These are phyloP conservation scores for Lanmaoa pseudosensibilis DNA, from an alignment of 768 basidiomycete species.

Conservation along the genomic window DNA sequence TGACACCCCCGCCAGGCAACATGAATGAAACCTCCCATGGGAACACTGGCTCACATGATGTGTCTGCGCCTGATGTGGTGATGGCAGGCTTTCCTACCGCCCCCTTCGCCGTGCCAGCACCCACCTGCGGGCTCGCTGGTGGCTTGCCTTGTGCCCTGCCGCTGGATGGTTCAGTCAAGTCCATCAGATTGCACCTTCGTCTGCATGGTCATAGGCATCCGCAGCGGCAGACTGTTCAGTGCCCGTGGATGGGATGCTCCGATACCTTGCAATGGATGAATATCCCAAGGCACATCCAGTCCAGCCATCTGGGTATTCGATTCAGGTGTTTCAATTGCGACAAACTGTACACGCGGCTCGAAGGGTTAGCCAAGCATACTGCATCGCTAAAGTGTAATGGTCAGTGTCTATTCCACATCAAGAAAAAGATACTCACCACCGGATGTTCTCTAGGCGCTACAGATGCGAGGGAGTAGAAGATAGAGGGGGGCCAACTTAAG, in stretches of 20 bases:
- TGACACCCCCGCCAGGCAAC: no score
- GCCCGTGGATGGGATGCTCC: slow-evolving; percentile 16
- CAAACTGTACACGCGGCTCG: slow-evolving; percentile 6
- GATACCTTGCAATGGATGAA: slow-evolving; percentile 14
- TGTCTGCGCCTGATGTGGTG: no score
- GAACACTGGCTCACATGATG: background rate
- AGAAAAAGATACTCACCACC: background rate
- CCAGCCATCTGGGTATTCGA: slow-evolving; percentile 13
- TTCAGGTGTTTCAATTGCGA: slow-evolving; percentile 6
- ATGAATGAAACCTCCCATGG: no score
- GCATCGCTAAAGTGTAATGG: slow-evolving; percentile 8
- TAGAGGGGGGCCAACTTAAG: background rate
- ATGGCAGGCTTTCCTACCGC: background rate
- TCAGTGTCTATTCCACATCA: background rate
- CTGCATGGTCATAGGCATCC: slow-evolving; percentile 14
- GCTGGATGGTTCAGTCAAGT: slow-evolving; percentile 1
- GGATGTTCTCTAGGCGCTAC: background rate
- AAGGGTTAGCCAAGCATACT: slow-evolving; percentile 2
- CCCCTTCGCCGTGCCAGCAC: background rate
- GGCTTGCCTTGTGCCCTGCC: slow-evolving; percentile 3
- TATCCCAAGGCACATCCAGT: slow-evolving; percentile 16
- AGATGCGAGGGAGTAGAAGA: background rate
- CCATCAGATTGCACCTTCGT: slow-evolving; percentile 15
- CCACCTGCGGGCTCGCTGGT: slow-evolving; percentile 7
- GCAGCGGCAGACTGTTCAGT: slow-evolving; percentile 2